Evolutionary conservation across 139 green algal genomes (phyloP).

Genomic region (Chlorella vulgaris): DNA sequence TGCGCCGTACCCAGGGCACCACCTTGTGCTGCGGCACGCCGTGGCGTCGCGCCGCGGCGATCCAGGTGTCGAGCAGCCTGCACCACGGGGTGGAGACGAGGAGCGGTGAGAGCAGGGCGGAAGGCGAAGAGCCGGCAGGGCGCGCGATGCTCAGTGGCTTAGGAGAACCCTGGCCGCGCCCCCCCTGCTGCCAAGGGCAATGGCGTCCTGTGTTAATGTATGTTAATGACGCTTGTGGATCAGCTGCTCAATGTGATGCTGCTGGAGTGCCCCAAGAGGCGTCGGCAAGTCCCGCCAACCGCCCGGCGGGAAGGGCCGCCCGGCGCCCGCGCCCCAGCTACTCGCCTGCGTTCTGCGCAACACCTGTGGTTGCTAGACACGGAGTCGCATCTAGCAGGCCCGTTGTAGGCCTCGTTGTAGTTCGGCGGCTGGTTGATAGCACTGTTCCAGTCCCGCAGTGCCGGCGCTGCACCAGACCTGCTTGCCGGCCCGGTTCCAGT

Average conservation of each 20-base stretch:
- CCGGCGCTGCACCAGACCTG: slow-evolving; percentile 3
- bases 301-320: background rate
- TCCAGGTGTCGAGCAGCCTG: slow-evolving; percentile 60
- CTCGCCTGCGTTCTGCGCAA: slow-evolving; percentile 55
- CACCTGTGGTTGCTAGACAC: slow-evolving; percentile 53
- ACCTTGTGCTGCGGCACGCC: slow-evolving; percentile 55
- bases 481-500: slow-evolving; percentile 12
- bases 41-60: slow-evolving; percentile 51
- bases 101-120: background rate
- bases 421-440: slow-evolving; percentile 20
- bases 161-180: too few relatives aligned
- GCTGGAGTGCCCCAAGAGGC: too few relatives aligned
- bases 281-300: too few relatives aligned
- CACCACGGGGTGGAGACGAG: background rate
- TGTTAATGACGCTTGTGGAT: too few relatives aligned
- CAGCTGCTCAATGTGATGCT: too few relatives aligned
- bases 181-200: too few relatives aligned
- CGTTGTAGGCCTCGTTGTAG: slow-evolving; percentile 8
- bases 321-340: background rate
- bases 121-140: background rate
- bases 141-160: background rate
- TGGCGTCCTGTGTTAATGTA: too few relatives aligned
- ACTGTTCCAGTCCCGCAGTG: slow-evolving; percentile 6
- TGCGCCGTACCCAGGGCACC: slow-evolving; percentile 69
- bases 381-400: background rate